Evolutionary conservation across 495 filamentous ascomycete genomes (phyloP), one percentile per base, ranked within the genome.

Genomic region (Xylaria telfairii): DNA sequence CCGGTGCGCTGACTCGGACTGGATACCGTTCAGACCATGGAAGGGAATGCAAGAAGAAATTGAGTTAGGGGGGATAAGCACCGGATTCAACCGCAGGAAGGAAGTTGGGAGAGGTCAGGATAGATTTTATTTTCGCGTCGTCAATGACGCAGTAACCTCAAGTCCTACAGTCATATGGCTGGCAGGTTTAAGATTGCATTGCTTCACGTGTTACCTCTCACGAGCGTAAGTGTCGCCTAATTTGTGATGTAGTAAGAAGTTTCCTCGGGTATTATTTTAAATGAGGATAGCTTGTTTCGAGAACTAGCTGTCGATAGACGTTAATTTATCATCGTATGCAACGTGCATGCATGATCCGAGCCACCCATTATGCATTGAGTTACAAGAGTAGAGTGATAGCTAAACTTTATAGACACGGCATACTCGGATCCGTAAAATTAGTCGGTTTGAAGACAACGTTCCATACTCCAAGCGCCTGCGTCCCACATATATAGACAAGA

Each of bases 181-280:
- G 68, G 61, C 47, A 63, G 9, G 30, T 64, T 72, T 53, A 69
- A 67, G 65, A 73, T 73, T 63, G 44, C 54, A 67, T 32, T 69
- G 21, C 42, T 69, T 65, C 46, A 68, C 30, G 57, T 68, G 21
- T 54, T 10, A 54, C 19, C 49, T 54, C 49, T 30, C 24, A 54
- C 24, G 49, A 54, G 49, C 24, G 28, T 6, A 54, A 54, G 24
- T 54, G 24, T 28, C 24, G 49, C 28, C 61, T 42, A 3, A 24
- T 62, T 62, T 42, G 59, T 62, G 37, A 62, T 62, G 6, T 62
- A 42, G 24, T 28, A 54, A 12, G n/a, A 51, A 12, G 49, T 28
- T 54, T 28, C 10, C 24, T 54, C 13, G 24, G 28, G 49, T 54
- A 54, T 54, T 54, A 2, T 54, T 54, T 28, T 54, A 54, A 54